Evolutionary conservation across 352 stramenopile species (phyloP), one percentile per base, ranked within the genome.

Genomic region (Bremia lactucae): DNA sequence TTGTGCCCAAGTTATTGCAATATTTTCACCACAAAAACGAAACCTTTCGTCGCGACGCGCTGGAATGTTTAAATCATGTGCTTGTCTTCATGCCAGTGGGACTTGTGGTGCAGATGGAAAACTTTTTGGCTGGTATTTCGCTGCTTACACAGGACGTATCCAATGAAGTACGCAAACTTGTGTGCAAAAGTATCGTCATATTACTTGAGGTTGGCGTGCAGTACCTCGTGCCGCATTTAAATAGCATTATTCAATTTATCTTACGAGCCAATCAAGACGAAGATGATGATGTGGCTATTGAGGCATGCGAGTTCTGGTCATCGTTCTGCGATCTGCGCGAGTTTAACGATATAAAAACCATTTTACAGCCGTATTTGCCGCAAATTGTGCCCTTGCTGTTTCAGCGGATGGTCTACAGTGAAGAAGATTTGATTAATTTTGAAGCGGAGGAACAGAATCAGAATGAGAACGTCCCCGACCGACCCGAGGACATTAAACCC

Each of bases 371-470:
- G 22, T 80, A 96, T 49, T 61, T 97, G 38, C 65, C 65, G 19
- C 78, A 95, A 58, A 76, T 98, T 31, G 72, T 98, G 22, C 90
- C 90, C 23, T 59, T 96, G 28, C 65, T 98, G 16, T 83, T 98
- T 40, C 71, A 88, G 44, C 79, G 88, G 36, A 97, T 97, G 83
- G 88, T 98, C 5, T 98, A 98, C 63, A 93, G 83, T 23, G 72
- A 95, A 20, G 92, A 97, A 26, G 85, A 97, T 56, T 71, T 95
- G 45, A 74, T 65, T 11, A 78, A 65, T 20, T 93, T 97, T 59
- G 87, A 94, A 40, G 65, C 90, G 10, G 90, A 97, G 36, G 81
- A 94, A 69, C 57, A 88, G 63, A 80, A 62, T 23, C 72, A 83
- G 51, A 64, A 88, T 40, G 85, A 95, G 55, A 86, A 83, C 46